These are phyloP conservation scores for Vitis amurensis DNA, from an alignment of 164 flowering plant species.

Conservation along the genomic window DNA sequence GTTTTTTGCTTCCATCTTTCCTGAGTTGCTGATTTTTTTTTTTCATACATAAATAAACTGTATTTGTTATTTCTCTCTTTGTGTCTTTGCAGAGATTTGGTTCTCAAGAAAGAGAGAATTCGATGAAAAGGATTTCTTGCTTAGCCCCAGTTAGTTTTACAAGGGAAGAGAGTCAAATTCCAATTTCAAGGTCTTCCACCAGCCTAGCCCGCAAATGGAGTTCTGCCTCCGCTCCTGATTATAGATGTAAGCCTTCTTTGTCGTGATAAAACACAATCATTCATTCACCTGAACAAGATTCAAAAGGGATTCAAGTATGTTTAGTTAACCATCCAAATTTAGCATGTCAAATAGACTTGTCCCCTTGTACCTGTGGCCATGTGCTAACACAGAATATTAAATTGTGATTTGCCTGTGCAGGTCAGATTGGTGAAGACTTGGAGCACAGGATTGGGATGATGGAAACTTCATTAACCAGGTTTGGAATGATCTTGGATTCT, in stretches of 20 bases:
- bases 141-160: constrained; percentile 44
- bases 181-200: constrained; percentile 62
- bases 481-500: constrained; percentile 82
- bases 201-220: constrained; percentile 65
- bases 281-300: too few species aligned
- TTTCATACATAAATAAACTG: not conserved
- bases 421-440: constrained; percentile 73
- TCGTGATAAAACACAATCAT: not conserved
- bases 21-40: not conserved
- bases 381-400: constrained; percentile 1
- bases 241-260: constrained; percentile 48
- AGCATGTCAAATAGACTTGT: not conserved
- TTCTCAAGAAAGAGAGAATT: constrained; percentile 84
- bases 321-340: not conserved
- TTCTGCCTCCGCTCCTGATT: constrained; percentile 45
- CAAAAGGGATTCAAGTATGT: too few species aligned
- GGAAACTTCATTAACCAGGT: constrained; percentile 70
- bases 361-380: not conserved
- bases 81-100: constrained; percentile 54
- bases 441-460: constrained; percentile 72
- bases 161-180: constrained; percentile 70
- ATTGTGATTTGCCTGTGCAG: constrained; percentile 42
- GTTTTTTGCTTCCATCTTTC: not conserved
- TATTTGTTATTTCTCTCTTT: not conserved
- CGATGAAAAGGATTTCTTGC: constrained; percentile 53